These are phyloP conservation scores for Penicillium sp. DNA, from an alignment of 2,329 filamentous ascomycete species.

Conservation along the genomic window DNA sequence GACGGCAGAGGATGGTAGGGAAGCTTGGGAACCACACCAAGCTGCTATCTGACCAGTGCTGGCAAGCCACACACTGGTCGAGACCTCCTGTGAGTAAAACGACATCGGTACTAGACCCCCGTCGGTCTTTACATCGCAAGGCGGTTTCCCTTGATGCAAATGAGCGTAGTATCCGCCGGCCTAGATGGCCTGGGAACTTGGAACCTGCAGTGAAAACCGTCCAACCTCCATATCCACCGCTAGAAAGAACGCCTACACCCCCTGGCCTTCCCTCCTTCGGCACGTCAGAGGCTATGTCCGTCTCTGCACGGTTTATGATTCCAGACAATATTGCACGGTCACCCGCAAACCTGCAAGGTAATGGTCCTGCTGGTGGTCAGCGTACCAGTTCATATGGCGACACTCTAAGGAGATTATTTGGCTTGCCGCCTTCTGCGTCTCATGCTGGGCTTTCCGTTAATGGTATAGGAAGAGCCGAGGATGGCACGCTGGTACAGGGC, in stretches of 20 bases:
- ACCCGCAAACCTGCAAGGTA: background rate
- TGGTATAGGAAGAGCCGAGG: constrained; percentile 39
- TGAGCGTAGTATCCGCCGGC: constrained; percentile 11
- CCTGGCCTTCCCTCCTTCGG: constrained; percentile 48
- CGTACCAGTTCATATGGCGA: constrained; percentile 25
- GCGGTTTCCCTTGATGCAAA: constrained; percentile 27
- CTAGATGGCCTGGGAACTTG: constrained; percentile 26
- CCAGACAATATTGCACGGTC: constrained; percentile 9
- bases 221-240: constrained; percentile 40
- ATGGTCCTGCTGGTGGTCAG: background rate
- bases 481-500: constrained; percentile 44
- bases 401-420: constrained; percentile 34
- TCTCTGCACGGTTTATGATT: constrained; percentile 28
- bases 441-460: constrained; percentile 19
- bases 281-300: constrained; percentile 40
- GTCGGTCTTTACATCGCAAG: constrained; percentile 18
- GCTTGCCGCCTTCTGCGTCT: constrained; percentile 21
- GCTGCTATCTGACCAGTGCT: constrained; percentile 14
- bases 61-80: background rate
- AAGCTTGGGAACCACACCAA: constrained; percentile 24
- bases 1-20: constrained; percentile 5
- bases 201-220: constrained; percentile 32
- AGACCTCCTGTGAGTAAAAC: background rate
- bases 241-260: constrained; percentile 42
- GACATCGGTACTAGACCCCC: background rate